These are phyloP conservation scores for Stenocarpella maydis DNA, from an alignment of 2,329 filamentous ascomycete genomes.

Conservation along the genomic window DNA sequence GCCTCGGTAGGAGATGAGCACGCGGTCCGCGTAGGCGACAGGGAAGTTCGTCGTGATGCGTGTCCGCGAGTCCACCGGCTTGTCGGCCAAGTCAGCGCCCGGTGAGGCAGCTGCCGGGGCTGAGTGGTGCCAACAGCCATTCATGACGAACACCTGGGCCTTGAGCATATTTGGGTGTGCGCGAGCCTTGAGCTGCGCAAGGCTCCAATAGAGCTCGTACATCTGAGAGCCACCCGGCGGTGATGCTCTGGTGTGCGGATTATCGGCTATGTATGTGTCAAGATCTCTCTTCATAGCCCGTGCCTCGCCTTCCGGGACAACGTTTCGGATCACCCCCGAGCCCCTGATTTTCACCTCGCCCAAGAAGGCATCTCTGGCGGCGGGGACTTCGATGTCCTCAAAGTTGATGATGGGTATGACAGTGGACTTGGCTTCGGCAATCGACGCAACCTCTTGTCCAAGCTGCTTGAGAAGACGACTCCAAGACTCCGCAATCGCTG, in stretches of 20 bases:
- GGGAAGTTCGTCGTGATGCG: slow-evolving; percentile 53
- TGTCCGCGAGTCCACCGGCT: slow-evolving; percentile 52
- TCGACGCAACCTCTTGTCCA: slow-evolving; percentile 47
- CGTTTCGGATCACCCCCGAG: slow-evolving; percentile 45
- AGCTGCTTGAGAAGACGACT: slow-evolving; percentile 48
- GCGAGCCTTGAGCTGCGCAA: slow-evolving; percentile 50
- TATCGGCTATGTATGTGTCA: slow-evolving; percentile 61
- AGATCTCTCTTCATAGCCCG: slow-evolving; percentile 59
- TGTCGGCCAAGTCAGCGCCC: background rate
- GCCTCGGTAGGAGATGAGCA: slow-evolving; percentile 54
- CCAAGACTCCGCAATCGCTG: slow-evolving; percentile 50
- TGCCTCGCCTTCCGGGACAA: slow-evolving; percentile 42
- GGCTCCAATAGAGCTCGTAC: slow-evolving; percentile 51
- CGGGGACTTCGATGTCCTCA: slow-evolving; percentile 44
- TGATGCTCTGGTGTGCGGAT: slow-evolving; percentile 48
- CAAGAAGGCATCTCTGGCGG: slow-evolving; percentile 39
- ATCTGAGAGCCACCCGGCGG: slow-evolving; percentile 45
- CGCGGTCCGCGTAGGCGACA: slow-evolving; percentile 67
- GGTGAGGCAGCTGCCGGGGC: background rate
- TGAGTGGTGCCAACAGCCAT: slow-evolving; percentile 58
- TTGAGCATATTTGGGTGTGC: slow-evolving; percentile 50
- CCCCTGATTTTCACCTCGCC: slow-evolving; percentile 43
- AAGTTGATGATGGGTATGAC: slow-evolving; percentile 55
- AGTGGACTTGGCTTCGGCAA: slow-evolving; percentile 44
- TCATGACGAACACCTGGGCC: slow-evolving; percentile 57